Conservation (phyloP, 2,329 filamentous ascomycete species). For the Aspergillus sp. region DNA sequence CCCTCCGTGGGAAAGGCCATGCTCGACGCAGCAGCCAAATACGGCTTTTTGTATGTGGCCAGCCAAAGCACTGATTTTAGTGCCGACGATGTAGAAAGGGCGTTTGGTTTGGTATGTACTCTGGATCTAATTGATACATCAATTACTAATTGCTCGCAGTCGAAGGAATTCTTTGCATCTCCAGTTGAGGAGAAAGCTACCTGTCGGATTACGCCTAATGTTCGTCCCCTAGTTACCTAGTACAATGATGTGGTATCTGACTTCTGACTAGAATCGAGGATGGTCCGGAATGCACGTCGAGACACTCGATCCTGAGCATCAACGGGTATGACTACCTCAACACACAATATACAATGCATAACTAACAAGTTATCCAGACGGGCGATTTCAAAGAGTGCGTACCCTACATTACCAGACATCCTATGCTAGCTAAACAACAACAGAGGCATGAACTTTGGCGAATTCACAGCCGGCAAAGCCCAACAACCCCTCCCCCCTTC, state of each 20-base stretch:
- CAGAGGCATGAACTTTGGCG: conserved; percentile 87
- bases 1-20: conserved; percentile 59
- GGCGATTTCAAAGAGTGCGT: conserved; percentile 83
- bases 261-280: conserved; percentile 61
- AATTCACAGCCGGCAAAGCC: conserved; percentile 61
- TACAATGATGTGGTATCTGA: background rate
- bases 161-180: conserved; percentile 64
- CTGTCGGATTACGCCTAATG: conserved; percentile 64
- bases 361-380: conserved; percentile 41
- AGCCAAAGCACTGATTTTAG: conserved; percentile 66
- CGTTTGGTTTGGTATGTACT: conserved; percentile 63
- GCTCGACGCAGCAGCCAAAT: conserved; percentile 69
- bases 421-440: background rate
- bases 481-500: conserved; percentile 69
- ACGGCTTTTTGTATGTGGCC: conserved; percentile 86
- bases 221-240: conserved; percentile 16
- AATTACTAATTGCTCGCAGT: conserved; percentile 42
- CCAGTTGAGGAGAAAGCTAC: conserved; percentile 64
- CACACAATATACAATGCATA: background rate
- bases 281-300: conserved; percentile 87
- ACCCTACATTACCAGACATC: background rate
- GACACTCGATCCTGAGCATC: conserved; percentile 74
- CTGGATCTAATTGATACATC: background rate
- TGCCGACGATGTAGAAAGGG: conserved; percentile 56
- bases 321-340: conserved; percentile 52